phyloP scores from a whole-genome alignment of 371 early-diverging fungal species.

The Mortierella polycephala region DNA sequence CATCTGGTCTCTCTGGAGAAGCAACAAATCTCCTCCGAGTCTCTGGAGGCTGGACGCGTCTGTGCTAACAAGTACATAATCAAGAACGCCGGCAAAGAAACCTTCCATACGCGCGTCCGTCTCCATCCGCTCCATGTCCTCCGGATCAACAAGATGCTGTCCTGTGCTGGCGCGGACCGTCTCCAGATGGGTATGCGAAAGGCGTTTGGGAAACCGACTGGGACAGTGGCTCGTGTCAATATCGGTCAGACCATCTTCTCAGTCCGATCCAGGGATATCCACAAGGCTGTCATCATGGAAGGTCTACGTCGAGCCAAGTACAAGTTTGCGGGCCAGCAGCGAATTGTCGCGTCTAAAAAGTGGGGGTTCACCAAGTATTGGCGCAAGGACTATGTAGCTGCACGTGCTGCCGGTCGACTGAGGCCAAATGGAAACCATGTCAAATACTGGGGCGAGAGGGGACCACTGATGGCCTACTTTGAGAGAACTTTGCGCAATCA shows the following conservation, averaged over 20 bases:
- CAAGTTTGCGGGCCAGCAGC: constrained; percentile 99
- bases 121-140: constrained; percentile 99
- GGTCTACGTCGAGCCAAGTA: constrained; percentile 99
- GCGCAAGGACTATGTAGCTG: constrained; percentile 91
- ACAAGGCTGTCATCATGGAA: constrained; percentile 95
- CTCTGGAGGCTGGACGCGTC: constrained; percentile 99
- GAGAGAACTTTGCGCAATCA: constrained; percentile 27
- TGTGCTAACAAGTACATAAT: constrained; percentile 99
- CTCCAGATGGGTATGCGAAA: constrained; percentile 99
- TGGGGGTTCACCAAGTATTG: constrained; percentile 99
- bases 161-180: constrained; percentile 99
- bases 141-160: constrained; percentile 99
- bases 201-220: constrained; percentile 99
- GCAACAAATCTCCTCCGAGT: constrained; percentile 99
- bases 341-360: constrained; percentile 98
- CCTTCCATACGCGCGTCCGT: constrained; percentile 99
- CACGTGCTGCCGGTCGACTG: constrained; percentile 80
- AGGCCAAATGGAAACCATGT: constrained; percentile 96
- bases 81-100: constrained; percentile 98
- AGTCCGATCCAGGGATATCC: constrained; percentile 96
- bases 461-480: constrained; percentile 81
- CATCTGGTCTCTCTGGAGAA: constrained; percentile 98
- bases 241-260: constrained; percentile 99
- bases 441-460: constrained; percentile 93
- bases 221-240: constrained; percentile 98